phyloP scores from a whole-genome alignment of 306 rosid genomes.

The Luffa acutangula region DNA sequence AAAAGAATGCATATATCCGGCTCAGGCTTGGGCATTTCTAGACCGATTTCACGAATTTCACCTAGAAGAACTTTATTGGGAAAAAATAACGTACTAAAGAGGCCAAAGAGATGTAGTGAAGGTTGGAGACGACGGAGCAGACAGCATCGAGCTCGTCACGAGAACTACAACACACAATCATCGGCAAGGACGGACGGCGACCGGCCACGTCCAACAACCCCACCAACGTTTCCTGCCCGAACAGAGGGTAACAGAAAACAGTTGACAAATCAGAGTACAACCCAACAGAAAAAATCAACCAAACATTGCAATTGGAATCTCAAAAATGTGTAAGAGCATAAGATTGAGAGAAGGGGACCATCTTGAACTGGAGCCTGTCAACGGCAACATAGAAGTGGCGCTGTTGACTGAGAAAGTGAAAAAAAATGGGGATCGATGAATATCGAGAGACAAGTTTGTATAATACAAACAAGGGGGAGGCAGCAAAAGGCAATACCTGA shows the following conservation, averaged over 20 bases:
- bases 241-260: not conserved
- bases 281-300: not conserved
- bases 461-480: not conserved
- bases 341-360: slow-evolving; percentile 25
- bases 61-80: not conserved
- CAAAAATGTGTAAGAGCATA: not conserved
- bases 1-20: not conserved
- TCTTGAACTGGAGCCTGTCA: slow-evolving; percentile 70
- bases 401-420: slow-evolving; percentile 30
- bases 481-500: slow-evolving; percentile 14
- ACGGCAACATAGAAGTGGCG: slow-evolving; percentile 87
- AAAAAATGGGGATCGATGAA: not conserved
- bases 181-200: slow-evolving; percentile 53
- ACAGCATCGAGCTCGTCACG: slow-evolving; percentile 81
- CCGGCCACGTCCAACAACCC: slow-evolving; percentile 67
- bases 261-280: not conserved
- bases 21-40: not conserved
- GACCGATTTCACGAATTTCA: not conserved
- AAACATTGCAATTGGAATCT: not conserved
- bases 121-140: slow-evolving; percentile 46
- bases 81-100: slow-evolving; percentile 33
- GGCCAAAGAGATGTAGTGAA: slow-evolving; percentile 55
- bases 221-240: slow-evolving; percentile 56
- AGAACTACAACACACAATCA: slow-evolving; percentile 67
- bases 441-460: not conserved